Conservation (phyloP, 345 rosid genomes). For the rapeseed (Brassica napus) region DNA sequence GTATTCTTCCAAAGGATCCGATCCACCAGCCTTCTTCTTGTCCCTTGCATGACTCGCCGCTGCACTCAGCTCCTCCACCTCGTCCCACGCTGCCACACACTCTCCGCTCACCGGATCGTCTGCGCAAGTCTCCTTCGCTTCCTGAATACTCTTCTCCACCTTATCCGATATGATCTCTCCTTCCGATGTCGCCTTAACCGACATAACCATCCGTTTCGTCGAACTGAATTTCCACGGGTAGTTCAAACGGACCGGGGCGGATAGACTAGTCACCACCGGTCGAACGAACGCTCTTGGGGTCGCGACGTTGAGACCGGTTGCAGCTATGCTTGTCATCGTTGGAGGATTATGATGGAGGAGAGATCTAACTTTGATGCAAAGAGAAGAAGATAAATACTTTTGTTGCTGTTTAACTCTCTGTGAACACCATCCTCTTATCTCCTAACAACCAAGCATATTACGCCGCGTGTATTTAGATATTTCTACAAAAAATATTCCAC, state of each 20-base stretch:
- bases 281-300: conserved; percentile 46
- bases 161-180: conserved; percentile 60
- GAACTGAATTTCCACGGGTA: conserved; percentile 52
- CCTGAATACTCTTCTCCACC: conserved; percentile 84
- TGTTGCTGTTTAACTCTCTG: conserved; percentile 10
- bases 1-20: conserved; percentile 79
- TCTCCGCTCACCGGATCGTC: conserved; percentile 88
- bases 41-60: conserved; percentile 95
- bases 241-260: conserved; percentile 35
- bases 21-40: conserved; percentile 61
- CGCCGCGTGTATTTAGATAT: conserved; percentile 47
- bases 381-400: conserved; percentile 29
- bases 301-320: conserved; percentile 48
- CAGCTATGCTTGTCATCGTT: conserved; percentile 58
- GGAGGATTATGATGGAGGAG: conserved; percentile 8
- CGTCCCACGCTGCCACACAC: conserved; percentile 99
- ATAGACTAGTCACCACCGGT: conserved; percentile 32
- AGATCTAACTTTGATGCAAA: not conserved
- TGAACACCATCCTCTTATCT: conserved; percentile 72
- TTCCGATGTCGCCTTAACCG: conserved; percentile 74
- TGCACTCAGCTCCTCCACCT: conserved; percentile 99
- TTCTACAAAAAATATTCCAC: not conserved
- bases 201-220: conserved; percentile 43
- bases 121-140: conserved; percentile 75
- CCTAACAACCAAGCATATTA: conserved; percentile 32